Evolutionary conservation across 1,284 basidiomycete species (phyloP).

Genomic region (Ustilago hordei): DNA sequence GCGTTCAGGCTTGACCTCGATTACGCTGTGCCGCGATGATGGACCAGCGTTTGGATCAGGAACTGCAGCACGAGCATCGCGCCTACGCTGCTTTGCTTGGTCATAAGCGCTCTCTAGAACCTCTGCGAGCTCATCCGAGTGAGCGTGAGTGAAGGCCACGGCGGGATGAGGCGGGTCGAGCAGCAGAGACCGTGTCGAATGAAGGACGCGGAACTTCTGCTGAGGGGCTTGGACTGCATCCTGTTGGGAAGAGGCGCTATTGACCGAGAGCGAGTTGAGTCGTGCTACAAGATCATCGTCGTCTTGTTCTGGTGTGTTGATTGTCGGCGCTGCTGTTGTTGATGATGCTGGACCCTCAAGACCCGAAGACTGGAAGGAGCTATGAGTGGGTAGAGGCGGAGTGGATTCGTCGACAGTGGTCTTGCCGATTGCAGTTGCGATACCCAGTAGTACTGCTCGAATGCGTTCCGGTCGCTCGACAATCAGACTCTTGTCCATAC

Average conservation of each 20-base stretch:
- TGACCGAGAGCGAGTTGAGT: conserved; percentile 47
- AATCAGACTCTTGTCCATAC: conserved; percentile 62
- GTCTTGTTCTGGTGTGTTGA: not conserved
- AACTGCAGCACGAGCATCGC: conserved; percentile 6
- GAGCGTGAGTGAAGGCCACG: conserved; percentile 48
- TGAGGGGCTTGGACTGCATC: conserved; percentile 4
- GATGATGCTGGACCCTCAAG: not conserved
- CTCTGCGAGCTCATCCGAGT: conserved; percentile 45
- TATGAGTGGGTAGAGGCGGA: conserved; percentile 18
- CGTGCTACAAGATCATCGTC: conserved; percentile 51
- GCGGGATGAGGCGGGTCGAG: conserved; percentile 57
- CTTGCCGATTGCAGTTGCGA: conserved; percentile 54
- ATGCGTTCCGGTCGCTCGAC: conserved; percentile 68
- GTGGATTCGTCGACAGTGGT: conserved; percentile 2
- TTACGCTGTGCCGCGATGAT: not conserved
- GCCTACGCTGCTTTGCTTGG: conserved; percentile 33
- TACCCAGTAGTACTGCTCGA: conserved; percentile 62
- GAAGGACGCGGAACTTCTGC: conserved; percentile 42
- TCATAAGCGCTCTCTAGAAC: conserved; percentile 40
- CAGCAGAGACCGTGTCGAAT: conserved; percentile 33
- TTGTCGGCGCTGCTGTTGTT: not conserved
- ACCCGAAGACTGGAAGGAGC: conserved; percentile 7
- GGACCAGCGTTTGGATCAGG: not conserved
- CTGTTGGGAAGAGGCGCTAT: conserved; percentile 5
- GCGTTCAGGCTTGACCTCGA: conserved; percentile 13